phyloP scores from a whole-genome alignment of 2,329 filamentous ascomycete species.

The Shiraia bambusicola region DNA sequence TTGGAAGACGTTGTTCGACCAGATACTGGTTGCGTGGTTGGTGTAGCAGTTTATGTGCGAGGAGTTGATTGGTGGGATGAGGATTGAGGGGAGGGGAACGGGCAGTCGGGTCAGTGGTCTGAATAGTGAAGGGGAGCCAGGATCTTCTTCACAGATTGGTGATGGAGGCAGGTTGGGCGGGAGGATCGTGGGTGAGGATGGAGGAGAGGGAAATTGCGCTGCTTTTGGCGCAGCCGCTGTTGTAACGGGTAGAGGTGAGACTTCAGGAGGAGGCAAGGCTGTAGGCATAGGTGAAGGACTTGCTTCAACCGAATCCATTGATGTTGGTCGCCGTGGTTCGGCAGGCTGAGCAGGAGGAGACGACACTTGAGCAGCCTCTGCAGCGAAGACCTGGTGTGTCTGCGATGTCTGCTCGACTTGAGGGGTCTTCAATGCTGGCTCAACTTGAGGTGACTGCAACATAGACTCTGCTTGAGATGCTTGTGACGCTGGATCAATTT shows the following conservation, averaged over 20 bases:
- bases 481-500: background rate
- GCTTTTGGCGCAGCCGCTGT: conserved; percentile 11
- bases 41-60: conserved; percentile 39
- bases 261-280: conserved; percentile 2
- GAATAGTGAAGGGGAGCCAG: conserved; percentile 15
- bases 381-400: background rate
- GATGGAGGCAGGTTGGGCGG: conserved; percentile 1
- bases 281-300: background rate
- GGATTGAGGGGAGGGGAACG: conserved; percentile 10
- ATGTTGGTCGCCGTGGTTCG: background rate
- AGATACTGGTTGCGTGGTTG: conserved; percentile 27
- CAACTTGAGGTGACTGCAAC: background rate
- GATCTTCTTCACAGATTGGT: background rate
- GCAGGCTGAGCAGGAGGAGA: conserved; percentile 1
- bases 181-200: conserved; percentile 3
- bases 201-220: conserved; percentile 7
- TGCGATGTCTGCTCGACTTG: background rate
- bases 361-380: conserved; percentile 6
- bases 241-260: conserved; percentile 6
- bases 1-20: conserved; percentile 35
- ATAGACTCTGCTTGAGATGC: background rate
- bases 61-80: conserved; percentile 32
- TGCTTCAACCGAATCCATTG: background rate
- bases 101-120: conserved; percentile 24
- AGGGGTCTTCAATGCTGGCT: background rate